Evolutionary conservation across 2,329 filamentous ascomycete species (phyloP), one percentile per base, ranked within the genome.

Genomic region (Phialemoniopsis sp.): DNA sequence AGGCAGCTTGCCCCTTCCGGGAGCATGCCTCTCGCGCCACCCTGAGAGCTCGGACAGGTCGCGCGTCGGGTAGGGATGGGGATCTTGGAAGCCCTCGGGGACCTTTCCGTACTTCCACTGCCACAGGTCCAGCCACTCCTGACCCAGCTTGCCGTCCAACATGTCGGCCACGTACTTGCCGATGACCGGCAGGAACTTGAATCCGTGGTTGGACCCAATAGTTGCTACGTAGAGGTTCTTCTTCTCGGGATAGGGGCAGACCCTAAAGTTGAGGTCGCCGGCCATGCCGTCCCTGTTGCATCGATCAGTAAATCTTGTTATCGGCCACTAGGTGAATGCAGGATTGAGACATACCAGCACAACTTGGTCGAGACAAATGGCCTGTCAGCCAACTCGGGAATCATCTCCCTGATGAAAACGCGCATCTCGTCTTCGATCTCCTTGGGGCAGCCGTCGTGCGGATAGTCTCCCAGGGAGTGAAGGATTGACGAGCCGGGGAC

Each of bases 361-460:
- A 76, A 54, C 28, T 72, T 60, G 5, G 70, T 76, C 16, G 62
- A 57, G 15, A 63, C 53, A 51, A 76, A 77, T 2, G 65, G 64
- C 29, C 73, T 58, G 12, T 72, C 64, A 5, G 62, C 68, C 36
- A 78, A 62, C 13, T 61, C 60, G 5, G 76, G 72, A 16, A 80
- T 60, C 41, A 74, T 63, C 35, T 72, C 64, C 14, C 56, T 58
- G 9, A 82, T 53, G 32, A 72, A 78, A 4, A 55, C 50, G 14
- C 74, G 64, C 46, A 78, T 70, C 13, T 71, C 72, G n/a, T 63
- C 51, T 42, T 78, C 66, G 3, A 73, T 72, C 48, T 81, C 78
- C 3, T 55, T 51, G 0, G 71, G 69, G 26, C 70, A 64, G 6
- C 62, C 57, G 52, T 47, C 59, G 45, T 43, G 58, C 35, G 51